Evolutionary conservation across 2,329 filamentous ascomycete species (phyloP), one percentile per base, ranked within the genome.

Genomic region (Colletotrichum incanum): DNA sequence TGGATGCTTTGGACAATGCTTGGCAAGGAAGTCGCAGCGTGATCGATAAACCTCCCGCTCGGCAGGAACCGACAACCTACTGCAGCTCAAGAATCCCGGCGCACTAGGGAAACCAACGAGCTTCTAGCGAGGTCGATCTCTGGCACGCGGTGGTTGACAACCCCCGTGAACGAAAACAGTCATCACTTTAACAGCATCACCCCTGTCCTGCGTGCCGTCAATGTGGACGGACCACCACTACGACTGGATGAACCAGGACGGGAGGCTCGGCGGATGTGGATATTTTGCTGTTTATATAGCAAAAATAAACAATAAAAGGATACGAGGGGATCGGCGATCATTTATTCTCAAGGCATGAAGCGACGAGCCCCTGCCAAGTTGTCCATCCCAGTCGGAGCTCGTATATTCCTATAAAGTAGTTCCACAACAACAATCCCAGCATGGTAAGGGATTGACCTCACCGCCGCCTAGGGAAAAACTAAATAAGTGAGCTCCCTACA

Each of bases 241-340:
- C 4, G 7, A 54, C 50, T 31, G 28, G 26, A 55, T n/a, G 50
- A 55, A 55, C 49, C 14, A 20, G 11, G 20, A 7, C 23, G 8
- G 23, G 26, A 54, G 50, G 50, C 50, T n/a, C 50, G 28, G 28
- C 50, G 50, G 12, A 20, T n/a, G 59, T 49, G 59, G 43, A 49
- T 18, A 37, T 20, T 26, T 14, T 49, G 11, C 28, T 9, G 28
- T 49, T 39, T 39, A 37, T 20, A 28, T 37, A 50, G 16, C 41
- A n/a, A 31, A 34, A 26, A 62, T 62, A 37, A 37, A 62, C 20
- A 37, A 6, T 4, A 26, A 34, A 34, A 39, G 11, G 39, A 62
- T 62, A 62, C 60, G 45, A 50, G 45, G 45, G 39, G 9, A 28
- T 45, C 16, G 20, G 56, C 56, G 16, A n/a, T 31, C 18, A 8